Base-by-base conservation (phyloP, 1,284 basidiomycete species). In the Violaceomyces palustris region DNA sequence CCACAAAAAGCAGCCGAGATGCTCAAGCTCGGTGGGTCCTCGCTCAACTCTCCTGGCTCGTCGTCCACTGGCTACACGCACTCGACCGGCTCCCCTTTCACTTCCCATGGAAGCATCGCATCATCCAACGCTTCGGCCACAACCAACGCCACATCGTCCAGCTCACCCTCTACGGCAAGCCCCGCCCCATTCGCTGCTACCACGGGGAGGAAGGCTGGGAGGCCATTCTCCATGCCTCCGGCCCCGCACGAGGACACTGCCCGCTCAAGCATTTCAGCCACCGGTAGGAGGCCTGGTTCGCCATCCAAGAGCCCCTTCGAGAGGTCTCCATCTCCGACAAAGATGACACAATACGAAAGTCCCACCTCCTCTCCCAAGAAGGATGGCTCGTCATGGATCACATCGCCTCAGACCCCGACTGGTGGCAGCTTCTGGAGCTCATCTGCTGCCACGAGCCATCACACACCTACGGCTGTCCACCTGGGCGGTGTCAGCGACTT, bases 401-500 rank as follows among this genome's bases (percentile, higher is more conserved):
- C 46, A 15, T 59, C 59, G 5, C 48, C 54, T 0, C 37, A 46
- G n/a, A 53, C 51, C 0, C 54, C 54, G 15, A 60, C 37, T 5
- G 45, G 50, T 15, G 64, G 62, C 30, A 60, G 53, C 42, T 68
- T 68, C 40, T 66, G 65, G 63, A 59, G 56, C 45, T 49, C 56
- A 10, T 47, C 36, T 3, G 28, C 50, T 14, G 18, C 31, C 15
- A 35, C 37, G 15, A 35, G 23, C 39, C 39, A 41, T 25, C 51
- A 46, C 11, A 42, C 49, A 3, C 65, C 65, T 7, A 49, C 61
- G 0, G 57, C 59, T 36, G 50, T 68, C 15, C 65, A 67, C 42
- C 50, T 68, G 4, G 65, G 65, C 9, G 65, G 61, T 24, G 65
- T 68, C 37, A 59, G 47, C 27, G 65, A 66, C 35, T 50, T 68